Conservation (phyloP, 768 basidiomycete genomes). For the Phlebiopsis flavidoalba region DNA sequence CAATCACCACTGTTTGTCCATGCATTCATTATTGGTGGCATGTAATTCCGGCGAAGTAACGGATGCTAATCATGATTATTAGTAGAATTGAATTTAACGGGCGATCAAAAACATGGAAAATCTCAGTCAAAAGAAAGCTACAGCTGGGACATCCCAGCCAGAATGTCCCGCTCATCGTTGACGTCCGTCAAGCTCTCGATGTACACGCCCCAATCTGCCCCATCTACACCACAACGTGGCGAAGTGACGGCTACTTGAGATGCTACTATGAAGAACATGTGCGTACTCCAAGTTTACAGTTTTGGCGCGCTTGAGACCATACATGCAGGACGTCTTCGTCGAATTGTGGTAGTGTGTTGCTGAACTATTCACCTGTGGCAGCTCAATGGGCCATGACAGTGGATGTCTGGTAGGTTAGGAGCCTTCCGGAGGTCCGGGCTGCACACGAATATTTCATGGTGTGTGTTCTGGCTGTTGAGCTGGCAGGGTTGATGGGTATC, state of each 20-base stretch:
- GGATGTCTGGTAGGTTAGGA: not conserved
- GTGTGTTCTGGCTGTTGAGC: too few species aligned
- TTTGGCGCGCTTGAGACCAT: conserved; percentile 1
- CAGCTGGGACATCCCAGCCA: not conserved
- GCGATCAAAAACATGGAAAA: too few species aligned
- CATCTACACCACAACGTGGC: not conserved
- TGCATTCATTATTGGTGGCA: too few species aligned
- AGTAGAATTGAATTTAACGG: too few species aligned
- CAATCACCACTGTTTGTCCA: too few species aligned
- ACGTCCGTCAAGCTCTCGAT: not conserved
- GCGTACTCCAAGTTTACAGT: not conserved
- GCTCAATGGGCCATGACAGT: not conserved
- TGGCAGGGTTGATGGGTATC: too few species aligned
- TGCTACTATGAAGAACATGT: too few species aligned
- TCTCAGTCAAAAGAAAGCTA: not conserved
- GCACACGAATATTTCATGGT: too few species aligned
- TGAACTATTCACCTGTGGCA: not conserved
- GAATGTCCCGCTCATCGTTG: not conserved
- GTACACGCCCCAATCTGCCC: conserved; percentile 1
- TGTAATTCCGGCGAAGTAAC: too few species aligned
- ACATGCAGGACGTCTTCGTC: not conserved
- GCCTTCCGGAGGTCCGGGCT: too few species aligned
- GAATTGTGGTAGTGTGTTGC: not conserved
- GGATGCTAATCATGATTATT: too few species aligned
- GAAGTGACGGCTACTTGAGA: not conserved